phyloP scores from a whole-genome alignment of 352 stramenopile genomes.

The Phytophthora agathidicida region DNA sequence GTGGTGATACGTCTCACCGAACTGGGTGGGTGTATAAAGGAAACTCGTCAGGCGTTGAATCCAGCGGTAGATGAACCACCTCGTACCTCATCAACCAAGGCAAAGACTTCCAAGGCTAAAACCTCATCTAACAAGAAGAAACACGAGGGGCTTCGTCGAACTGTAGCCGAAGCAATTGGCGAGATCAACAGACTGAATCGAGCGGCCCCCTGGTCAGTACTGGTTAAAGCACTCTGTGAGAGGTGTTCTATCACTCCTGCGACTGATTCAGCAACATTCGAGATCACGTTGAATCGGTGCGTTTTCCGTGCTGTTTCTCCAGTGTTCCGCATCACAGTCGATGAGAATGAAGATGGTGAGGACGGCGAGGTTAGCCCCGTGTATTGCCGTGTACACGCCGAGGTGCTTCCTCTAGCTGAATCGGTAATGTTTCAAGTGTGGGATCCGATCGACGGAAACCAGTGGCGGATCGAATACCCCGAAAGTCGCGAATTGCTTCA shows the following conservation, averaged over 20 bases:
- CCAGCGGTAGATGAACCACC: slow-evolving; percentile 9
- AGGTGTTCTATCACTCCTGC: slow-evolving; percentile 23
- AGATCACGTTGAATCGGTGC: slow-evolving; percentile 45
- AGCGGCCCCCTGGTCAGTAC: slow-evolving; percentile 36
- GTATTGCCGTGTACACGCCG: slow-evolving; percentile 50
- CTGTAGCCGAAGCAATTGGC: slow-evolving; percentile 20
- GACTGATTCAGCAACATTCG: background rate
- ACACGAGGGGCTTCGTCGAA: slow-evolving; percentile 18
- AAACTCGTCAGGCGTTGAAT: slow-evolving; percentile 10
- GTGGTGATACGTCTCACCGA: slow-evolving; percentile 20
- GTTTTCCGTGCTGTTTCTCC: slow-evolving; percentile 44
- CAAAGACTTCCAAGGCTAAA: slow-evolving; percentile 32
- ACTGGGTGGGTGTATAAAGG: slow-evolving; percentile 8
- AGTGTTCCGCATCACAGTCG: slow-evolving; percentile 42
- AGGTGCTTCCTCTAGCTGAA: slow-evolving; percentile 27
- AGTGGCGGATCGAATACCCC: slow-evolving; percentile 49
- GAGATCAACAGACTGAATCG: slow-evolving; percentile 30
- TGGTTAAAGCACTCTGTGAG: slow-evolving; percentile 48
- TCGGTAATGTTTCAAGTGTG: slow-evolving; percentile 47
- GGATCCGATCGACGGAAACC: slow-evolving; percentile 25
- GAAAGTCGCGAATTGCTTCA: slow-evolving; percentile 59
- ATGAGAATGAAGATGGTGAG: slow-evolving; percentile 23
- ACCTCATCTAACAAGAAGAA: slow-evolving; percentile 28
- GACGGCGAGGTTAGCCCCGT: slow-evolving; percentile 23
- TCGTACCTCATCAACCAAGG: slow-evolving; percentile 9